Evolutionary conservation across 148 eudicot species (phyloP), one percentile per base, ranked within the genome.

Genomic region (Persicaria maculosa): DNA sequence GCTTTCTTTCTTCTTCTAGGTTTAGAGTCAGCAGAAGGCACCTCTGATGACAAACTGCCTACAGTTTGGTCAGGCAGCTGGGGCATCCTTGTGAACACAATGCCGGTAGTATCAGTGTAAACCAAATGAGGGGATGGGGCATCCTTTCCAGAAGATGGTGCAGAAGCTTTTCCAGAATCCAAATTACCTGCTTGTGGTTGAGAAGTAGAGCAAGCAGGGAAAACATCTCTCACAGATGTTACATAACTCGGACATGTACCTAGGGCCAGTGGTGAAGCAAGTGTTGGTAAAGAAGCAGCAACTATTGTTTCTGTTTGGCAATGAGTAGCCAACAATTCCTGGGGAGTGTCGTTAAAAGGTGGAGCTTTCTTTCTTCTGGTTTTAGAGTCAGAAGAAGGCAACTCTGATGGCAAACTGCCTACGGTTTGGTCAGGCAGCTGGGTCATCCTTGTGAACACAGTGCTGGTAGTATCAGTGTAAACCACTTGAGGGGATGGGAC

Each of bases 1-100:
- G 73, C 91, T 81, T 91, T 93, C 68, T 93, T 89, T 81, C 88
- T 91, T 82, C 88, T 92, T 77, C 90, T 83, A 68, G 95, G 75
- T 80, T 91, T 93, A 16, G 82, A 68, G 75, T 81, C 93, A 71
- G 83, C 80, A 68, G 92, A 75, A 53, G 77, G 81, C 58, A 75
- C 82, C 74, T 72, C 83, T 75, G 85, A 25, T 50, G 88, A 77
- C 52, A 55, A 50, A 44, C 68, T 8, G 1, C 40, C 57, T 65
- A 50, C 68, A 53, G 79, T 86, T 17, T 79, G 12, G 50, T 2
- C 40, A 31, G 40, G 40, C 40, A 31, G 40, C 40, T 31, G 40
- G 40, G 40, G 40, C 40, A 31, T 31, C 40, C 40, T 31, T 31
- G 40, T 31, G 40, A 31, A 31, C 40, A 31, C 40, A 31, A 1